Conservation (phyloP, 352 stramenopile genomes). For the Phytopythium sindhum region DNA sequence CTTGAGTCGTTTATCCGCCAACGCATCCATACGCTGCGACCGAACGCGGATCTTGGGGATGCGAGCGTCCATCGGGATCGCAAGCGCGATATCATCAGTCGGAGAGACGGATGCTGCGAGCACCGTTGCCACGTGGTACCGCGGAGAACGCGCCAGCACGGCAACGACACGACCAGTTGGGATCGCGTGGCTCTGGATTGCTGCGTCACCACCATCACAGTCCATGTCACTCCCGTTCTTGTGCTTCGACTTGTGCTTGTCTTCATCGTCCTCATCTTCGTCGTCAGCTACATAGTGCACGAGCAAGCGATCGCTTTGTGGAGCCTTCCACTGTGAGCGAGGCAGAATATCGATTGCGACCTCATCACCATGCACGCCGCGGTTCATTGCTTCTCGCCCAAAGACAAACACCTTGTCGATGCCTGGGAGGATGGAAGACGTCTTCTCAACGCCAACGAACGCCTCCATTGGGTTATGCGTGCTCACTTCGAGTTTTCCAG, state of each 20-base stretch:
- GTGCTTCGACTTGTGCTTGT: conserved; percentile 12
- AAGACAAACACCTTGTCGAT: conserved; percentile 70
- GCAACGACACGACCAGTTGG: conserved; percentile 85
- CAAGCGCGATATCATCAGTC: conserved; percentile 67
- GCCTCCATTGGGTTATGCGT: conserved; percentile 70
- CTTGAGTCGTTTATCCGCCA: conserved; percentile 81
- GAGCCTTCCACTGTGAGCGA: conserved; percentile 68
- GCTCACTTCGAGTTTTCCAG: conserved; percentile 67
- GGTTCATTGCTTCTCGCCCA: conserved; percentile 90
- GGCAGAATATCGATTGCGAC: conserved; percentile 93
- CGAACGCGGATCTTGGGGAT: conserved; percentile 79
- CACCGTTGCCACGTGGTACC: conserved; percentile 71
- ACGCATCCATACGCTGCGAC: conserved; percentile 66
- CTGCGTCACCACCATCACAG: not conserved
- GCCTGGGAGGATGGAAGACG: conserved; percentile 12
- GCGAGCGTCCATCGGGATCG: conserved; percentile 80
- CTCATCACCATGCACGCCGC: conserved; percentile 96
- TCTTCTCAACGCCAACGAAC: conserved; percentile 54
- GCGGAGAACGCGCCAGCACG: conserved; percentile 70
- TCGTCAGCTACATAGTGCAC: conserved; percentile 73
- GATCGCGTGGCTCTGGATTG: conserved; percentile 18
- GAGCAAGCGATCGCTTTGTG: conserved; percentile 56
- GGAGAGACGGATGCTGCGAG: conserved; percentile 53
- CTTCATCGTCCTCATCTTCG: conserved; percentile 21
- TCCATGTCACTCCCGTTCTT: conserved; percentile 4